Conservation (phyloP, 225 moss, liverwort and hornwort genomes). For the Straminergon stramineum region DNA sequence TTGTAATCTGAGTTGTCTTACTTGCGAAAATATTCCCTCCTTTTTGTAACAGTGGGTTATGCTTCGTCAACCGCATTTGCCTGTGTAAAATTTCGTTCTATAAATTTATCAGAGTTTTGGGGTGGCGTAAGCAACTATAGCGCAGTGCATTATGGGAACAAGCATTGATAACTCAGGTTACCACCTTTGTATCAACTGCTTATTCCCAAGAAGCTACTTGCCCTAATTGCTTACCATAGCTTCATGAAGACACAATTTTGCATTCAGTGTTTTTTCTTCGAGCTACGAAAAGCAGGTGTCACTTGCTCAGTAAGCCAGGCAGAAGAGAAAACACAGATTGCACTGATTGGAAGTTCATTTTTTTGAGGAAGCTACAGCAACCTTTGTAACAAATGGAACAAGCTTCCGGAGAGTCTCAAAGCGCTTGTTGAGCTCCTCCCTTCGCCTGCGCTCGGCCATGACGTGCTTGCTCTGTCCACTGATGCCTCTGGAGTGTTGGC, state of each 20-base stretch:
- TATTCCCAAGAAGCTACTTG: background rate
- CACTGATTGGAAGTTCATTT: background rate
- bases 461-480: constrained; percentile 55
- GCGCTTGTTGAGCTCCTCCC: constrained; percentile 63
- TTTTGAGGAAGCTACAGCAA: background rate
- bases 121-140: background rate
- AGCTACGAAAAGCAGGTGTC: background rate
- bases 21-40: background rate
- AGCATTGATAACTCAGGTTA: background rate
- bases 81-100: background rate
- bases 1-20: background rate
- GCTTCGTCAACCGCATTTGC: background rate
- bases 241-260: background rate
- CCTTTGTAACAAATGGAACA: constrained; percentile 72
- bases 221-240: background rate
- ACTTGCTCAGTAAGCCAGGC: background rate
- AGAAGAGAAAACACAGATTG: background rate
- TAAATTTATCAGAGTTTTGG: background rate
- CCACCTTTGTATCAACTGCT: background rate
- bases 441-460: constrained; percentile 60
- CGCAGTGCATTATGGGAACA: background rate
- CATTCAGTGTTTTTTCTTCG: background rate
- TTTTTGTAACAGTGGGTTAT: background rate
- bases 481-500: constrained; percentile 11
- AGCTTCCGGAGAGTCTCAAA: constrained; percentile 65